Percentiles rank a stretch among this genome's conserved stretches.
phyloP scores from a whole-genome alignment of 495 filamentous ascomycete genomes.

The Ramalina peruviana region DNA sequence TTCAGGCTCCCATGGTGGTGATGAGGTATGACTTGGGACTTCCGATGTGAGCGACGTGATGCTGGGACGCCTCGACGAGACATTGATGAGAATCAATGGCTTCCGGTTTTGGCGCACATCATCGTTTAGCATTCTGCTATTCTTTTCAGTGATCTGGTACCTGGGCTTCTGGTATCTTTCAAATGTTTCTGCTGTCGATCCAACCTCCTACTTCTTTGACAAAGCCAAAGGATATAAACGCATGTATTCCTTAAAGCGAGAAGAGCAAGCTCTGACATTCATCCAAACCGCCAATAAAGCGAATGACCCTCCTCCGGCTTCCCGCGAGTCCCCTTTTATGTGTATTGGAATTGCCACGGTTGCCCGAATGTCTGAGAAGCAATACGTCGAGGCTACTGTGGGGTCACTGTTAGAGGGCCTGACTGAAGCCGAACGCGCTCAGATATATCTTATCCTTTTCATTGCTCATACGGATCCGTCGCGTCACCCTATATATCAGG shows the following conservation, averaged over 20 bases:
- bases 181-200: constrained; percentile 19
- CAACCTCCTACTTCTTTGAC: constrained; percentile 30
- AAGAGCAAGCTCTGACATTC: constrained; percentile 6
- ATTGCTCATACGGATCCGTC: constrained; percentile 35
- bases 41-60: too few relatives aligned
- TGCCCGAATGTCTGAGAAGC: constrained; percentile 19
- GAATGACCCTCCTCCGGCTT: neutral
- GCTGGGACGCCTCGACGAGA: constrained; percentile 1
- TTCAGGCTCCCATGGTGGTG: too few relatives aligned
- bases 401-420: constrained; percentile 38
- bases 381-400: constrained; percentile 35
- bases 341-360: constrained; percentile 27
- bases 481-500: constrained; percentile 33
- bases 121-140: constrained; percentile 2
- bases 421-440: constrained; percentile 28
- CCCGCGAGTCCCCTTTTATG: constrained; percentile 11
- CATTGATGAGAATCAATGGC: neutral
- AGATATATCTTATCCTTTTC: constrained; percentile 36
- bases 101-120: neutral
- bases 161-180: neutral
- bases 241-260: constrained; percentile 25
- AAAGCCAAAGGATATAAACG: constrained; percentile 23
- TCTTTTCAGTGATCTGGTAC: neutral
- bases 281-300: constrained; percentile 18
- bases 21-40: too few relatives aligned